Conservation (phyloP, 495 filamentous ascomycete genomes). For the Schizothecium vesticola region DNA sequence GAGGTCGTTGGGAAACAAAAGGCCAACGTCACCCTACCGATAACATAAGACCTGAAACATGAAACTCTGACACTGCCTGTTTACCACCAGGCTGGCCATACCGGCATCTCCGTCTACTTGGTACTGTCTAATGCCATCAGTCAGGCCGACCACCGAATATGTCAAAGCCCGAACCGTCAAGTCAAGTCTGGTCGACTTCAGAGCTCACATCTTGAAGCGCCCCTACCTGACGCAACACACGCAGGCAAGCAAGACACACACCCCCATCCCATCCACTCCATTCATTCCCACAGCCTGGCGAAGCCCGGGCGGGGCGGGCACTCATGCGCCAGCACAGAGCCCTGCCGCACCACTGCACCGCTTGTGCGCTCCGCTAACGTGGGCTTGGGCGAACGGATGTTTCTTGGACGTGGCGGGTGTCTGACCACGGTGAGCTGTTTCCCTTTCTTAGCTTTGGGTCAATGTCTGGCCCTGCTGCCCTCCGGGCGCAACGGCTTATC, state of each 20-base stretch:
- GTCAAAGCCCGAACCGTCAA: background rate
- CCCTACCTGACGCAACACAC: background rate
- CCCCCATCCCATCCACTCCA: background rate
- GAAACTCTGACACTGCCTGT: background rate
- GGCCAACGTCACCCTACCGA: background rate
- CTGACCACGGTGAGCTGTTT: background rate
- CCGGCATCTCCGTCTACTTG: background rate
- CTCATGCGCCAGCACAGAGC: background rate
- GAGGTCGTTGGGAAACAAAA: too few species aligned
- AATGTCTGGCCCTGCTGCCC: too few species aligned
- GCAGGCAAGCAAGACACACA: too few species aligned
- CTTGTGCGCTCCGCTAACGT: background rate
- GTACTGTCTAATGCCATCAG: background rate
- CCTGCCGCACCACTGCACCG: background rate
- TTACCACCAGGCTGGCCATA: background rate
- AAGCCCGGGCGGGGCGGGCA: background rate
- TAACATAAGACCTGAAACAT: background rate
- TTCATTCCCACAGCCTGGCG: too few species aligned
- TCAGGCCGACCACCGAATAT: background rate
- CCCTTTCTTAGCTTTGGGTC: background rate
- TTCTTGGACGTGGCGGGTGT: background rate
- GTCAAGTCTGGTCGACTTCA: background rate
- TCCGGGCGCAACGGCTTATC: background rate
- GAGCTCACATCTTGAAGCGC: background rate
- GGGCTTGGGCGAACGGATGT: background rate